A percentile compares a stretch with the other conserved stretches of the same genome.
Conservation (phyloP, 257 asterid species). For the Nicotiana benthamiana region DNA sequence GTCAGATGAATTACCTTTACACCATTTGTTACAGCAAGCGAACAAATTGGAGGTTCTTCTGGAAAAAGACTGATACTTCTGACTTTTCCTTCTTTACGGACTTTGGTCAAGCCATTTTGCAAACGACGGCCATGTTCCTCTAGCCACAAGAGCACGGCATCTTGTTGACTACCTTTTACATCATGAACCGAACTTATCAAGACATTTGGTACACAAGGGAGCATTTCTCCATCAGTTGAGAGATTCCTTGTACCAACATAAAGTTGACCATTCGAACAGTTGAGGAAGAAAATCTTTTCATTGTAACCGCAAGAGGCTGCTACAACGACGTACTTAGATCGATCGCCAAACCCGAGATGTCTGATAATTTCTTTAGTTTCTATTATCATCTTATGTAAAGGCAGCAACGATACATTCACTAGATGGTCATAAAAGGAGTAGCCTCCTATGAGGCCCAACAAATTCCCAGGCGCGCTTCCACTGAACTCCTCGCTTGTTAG, state of each 20-base stretch:
- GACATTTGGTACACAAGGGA: conserved; percentile 77
- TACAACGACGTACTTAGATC: conserved; percentile 45
- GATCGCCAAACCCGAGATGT: conserved; percentile 31
- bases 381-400: conserved; percentile 43
- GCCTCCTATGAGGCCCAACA: conserved; percentile 89
- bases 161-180: conserved; percentile 44
- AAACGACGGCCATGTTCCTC: conserved; percentile 79
- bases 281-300: conserved; percentile 59
- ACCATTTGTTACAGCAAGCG: conserved; percentile 63
- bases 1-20: conserved; percentile 53
- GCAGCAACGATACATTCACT: conserved; percentile 73
- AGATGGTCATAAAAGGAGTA: conserved; percentile 58
- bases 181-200: conserved; percentile 45
- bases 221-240: conserved; percentile 56
- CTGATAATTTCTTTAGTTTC: conserved; percentile 34
- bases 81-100: conserved; percentile 41
- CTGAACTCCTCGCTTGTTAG: conserved; percentile 24
- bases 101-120: conserved; percentile 53
- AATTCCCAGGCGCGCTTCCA: conserved; percentile 31
- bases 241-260: conserved; percentile 73
- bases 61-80: conserved; percentile 68
- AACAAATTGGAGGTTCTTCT: conserved; percentile 63
- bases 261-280: conserved; percentile 77
- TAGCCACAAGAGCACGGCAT: conserved; percentile 79
- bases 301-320: conserved; percentile 54